A percentile compares a stretch with the other conserved stretches of the same genome.
Evolutionary conservation across 2,329 filamentous ascomycete species (phyloP).

Genomic region (Nemania bipapillata): DNA sequence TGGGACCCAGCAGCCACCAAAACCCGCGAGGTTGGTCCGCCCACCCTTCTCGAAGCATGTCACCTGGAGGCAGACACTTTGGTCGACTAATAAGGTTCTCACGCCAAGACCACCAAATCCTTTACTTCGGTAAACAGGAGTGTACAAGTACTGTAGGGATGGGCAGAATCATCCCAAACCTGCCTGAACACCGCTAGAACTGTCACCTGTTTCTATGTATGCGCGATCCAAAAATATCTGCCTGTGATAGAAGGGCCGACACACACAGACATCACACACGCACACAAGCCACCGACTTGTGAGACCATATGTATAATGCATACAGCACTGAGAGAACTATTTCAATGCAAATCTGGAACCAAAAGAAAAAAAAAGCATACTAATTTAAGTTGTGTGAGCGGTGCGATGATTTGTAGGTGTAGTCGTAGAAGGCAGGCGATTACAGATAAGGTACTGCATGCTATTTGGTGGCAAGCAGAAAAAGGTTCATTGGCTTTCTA

Average conservation of each 20-base stretch:
- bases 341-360: not conserved
- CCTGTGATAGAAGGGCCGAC: conserved; percentile 10
- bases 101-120: conserved; percentile 38
- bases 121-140: conserved; percentile 24
- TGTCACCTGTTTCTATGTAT: conserved; percentile 7
- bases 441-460: not conserved
- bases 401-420: not conserved
- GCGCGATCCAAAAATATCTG: conserved; percentile 30
- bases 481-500: not conserved
- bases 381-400: not conserved
- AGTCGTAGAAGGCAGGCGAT: not conserved
- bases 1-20: conserved; percentile 40
- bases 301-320: not conserved
- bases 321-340: not conserved
- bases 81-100: conserved; percentile 43
- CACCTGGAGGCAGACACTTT: conserved; percentile 22
- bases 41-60: conserved; percentile 37
- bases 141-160: not conserved
- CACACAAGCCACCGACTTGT: not conserved
- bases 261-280: not conserved
- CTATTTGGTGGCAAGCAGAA: not conserved
- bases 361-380: not conserved
- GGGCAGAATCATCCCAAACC: conserved; percentile 6
- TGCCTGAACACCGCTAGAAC: conserved; percentile 3
- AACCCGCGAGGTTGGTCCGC: conserved; percentile 38